Evolutionary conservation across 2,329 filamentous ascomycete species (phyloP).

Genomic region (Pyrenochaeta sp.): DNA sequence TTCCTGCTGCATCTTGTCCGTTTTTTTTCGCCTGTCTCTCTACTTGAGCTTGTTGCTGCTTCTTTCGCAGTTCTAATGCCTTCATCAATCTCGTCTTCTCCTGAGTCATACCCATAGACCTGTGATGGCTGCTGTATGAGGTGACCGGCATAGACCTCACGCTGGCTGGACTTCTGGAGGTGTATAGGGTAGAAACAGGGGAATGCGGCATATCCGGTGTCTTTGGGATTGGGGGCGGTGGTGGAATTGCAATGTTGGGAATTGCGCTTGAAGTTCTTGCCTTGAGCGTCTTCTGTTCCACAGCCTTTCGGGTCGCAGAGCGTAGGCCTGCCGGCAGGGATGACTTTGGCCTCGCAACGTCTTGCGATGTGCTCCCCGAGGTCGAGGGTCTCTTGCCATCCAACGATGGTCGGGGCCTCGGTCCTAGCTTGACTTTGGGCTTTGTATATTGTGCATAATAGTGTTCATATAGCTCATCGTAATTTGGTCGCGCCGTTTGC

Average conservation of each 20-base stretch:
- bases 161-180: slow-evolving; percentile 50
- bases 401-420: slow-evolving; percentile 81
- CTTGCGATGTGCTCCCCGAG: slow-evolving; percentile 55
- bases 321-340: slow-evolving; percentile 84
- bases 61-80: slow-evolving; percentile 88
- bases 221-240: slow-evolving; percentile 46
- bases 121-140: slow-evolving; percentile 44
- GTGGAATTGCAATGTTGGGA: slow-evolving; percentile 40
- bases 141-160: slow-evolving; percentile 56
- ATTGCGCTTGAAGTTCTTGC: slow-evolving; percentile 42
- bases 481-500: slow-evolving; percentile 50
- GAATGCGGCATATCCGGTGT: slow-evolving; percentile 45
- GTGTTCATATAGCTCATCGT: slow-evolving; percentile 54
- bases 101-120: slow-evolving; percentile 72
- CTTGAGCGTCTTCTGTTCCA: slow-evolving; percentile 46
- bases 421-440: slow-evolving; percentile 88
- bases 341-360: slow-evolving; percentile 73
- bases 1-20: slow-evolving; percentile 19
- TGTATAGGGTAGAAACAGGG: slow-evolving; percentile 50
- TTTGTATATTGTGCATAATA: slow-evolving; percentile 67
- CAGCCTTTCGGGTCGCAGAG: slow-evolving; percentile 44
- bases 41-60: slow-evolving; percentile 66
- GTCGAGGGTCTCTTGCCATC: slow-evolving; percentile 71
- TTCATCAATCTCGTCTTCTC: slow-evolving; percentile 95
- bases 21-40: slow-evolving; percentile 37